Evolutionary conservation across 2,329 filamentous ascomycete genomes (phyloP).

Genomic region (Trichoderma oligosporum): DNA sequence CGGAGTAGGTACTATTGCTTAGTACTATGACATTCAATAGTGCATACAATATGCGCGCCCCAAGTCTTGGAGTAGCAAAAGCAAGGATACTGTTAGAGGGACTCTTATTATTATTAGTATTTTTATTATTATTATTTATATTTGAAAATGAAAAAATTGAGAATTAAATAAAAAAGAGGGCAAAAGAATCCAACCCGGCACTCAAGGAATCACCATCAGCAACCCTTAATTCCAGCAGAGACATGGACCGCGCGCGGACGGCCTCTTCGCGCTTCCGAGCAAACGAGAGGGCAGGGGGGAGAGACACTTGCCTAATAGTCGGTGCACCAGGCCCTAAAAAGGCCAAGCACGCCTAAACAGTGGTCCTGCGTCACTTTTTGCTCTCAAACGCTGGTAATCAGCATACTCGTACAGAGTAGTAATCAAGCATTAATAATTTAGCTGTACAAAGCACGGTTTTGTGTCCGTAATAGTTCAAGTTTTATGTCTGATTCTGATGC

Average conservation of each 20-base stretch:
- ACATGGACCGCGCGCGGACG: slow-evolving; percentile 5
- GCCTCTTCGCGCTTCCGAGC: slow-evolving; percentile 9
- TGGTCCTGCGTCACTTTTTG: not conserved
- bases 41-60: no score
- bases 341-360: not conserved
- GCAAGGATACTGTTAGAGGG: no score
- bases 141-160: no score
- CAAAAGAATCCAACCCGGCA: not conserved
- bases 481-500: not conserved
- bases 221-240: slow-evolving; percentile 8
- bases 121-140: no score
- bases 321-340: not conserved
- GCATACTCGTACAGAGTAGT: not conserved
- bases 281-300: no score
- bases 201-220: no score
- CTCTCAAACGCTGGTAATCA: no score
- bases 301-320: not conserved
- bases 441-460: not conserved
- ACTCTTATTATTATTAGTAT: no score
- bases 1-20: no score
- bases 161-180: no score
- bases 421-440: not conserved
- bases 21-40: no score
- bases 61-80: no score
- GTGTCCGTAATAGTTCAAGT: not conserved